A percentile compares a stretch with the other conserved stretches of the same genome.
Evolutionary conservation across 441 rosid species (phyloP).

Genomic region (Daphne laureola): DNA sequence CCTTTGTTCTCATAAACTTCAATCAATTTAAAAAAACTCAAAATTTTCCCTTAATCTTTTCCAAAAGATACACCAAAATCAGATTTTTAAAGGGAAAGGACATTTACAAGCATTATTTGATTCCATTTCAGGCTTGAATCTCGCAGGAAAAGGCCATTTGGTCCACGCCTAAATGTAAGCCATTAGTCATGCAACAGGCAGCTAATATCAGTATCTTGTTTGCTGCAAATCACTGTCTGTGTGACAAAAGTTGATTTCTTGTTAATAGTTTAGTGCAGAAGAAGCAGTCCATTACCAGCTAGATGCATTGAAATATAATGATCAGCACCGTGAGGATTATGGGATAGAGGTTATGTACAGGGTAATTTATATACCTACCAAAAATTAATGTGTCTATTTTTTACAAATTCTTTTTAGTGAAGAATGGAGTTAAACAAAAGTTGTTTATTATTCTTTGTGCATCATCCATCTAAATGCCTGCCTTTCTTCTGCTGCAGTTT

Average conservation of each 20-base stretch:
- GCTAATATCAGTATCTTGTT: background rate
- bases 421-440: too few relatives aligned
- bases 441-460: too few relatives aligned
- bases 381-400: too few relatives aligned
- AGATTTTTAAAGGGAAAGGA: too few relatives aligned
- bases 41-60: too few relatives aligned
- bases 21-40: too few relatives aligned
- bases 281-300: slow-evolving; percentile 78
- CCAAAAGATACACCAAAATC: too few relatives aligned
- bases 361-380: too few relatives aligned
- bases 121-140: slow-evolving; percentile 64
- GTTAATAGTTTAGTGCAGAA: slow-evolving; percentile 77
- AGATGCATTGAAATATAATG: slow-evolving; percentile 82
- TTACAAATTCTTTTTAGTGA: too few relatives aligned
- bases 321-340: slow-evolving; percentile 81
- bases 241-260: slow-evolving; percentile 14
- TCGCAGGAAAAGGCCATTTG: slow-evolving; percentile 80
- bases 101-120: too few relatives aligned
- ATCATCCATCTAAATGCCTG: too few relatives aligned
- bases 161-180: slow-evolving; percentile 76
- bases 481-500: slow-evolving; percentile 41
- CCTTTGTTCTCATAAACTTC: too few relatives aligned
- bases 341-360: slow-evolving; percentile 89
- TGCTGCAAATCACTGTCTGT: background rate
- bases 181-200: slow-evolving; percentile 1